phyloP scores from a whole-genome alignment of 1,139 yeast genomes.

The Waltiozyma solani region DNA sequence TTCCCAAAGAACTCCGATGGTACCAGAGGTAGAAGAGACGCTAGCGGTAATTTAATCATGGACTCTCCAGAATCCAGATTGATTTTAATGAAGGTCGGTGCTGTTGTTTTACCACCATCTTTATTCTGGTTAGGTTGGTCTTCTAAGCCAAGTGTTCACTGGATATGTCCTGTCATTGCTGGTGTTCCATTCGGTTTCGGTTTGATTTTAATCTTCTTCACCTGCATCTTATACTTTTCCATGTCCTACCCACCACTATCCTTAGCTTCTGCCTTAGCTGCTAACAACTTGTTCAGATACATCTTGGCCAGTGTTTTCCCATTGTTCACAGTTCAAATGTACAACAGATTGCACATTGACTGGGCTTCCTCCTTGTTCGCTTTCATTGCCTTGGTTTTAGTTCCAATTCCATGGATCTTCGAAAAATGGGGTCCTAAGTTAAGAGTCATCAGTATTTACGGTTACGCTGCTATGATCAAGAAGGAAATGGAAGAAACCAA shows the following conservation, averaged over 20 bases:
- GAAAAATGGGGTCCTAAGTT: slow-evolving; percentile 42
- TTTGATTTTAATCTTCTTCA: slow-evolving; percentile 60
- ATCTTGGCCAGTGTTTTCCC: slow-evolving; percentile 54
- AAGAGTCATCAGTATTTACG: slow-evolving; percentile 44
- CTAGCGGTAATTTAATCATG: slow-evolving; percentile 39
- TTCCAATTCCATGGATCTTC: slow-evolving; percentile 61
- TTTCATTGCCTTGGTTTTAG: slow-evolving; percentile 58
- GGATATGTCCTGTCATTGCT: slow-evolving; percentile 73
- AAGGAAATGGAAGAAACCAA: slow-evolving; percentile 22
- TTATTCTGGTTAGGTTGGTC: slow-evolving; percentile 85
- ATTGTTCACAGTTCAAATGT: slow-evolving; percentile 69
- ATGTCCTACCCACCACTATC: slow-evolving; percentile 65
- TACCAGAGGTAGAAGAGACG: slow-evolving; percentile 45
- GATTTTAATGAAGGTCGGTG: slow-evolving; percentile 43
- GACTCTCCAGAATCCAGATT: slow-evolving; percentile 35
- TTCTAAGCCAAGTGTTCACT: slow-evolving; percentile 49
- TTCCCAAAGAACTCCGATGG: slow-evolving; percentile 58
- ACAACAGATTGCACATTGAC: slow-evolving; percentile 49
- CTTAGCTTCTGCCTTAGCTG: slow-evolving; percentile 73
- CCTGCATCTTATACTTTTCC: slow-evolving; percentile 61
- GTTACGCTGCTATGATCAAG: slow-evolving; percentile 42
- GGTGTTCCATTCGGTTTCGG: slow-evolving; percentile 75
- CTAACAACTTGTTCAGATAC: slow-evolving; percentile 65
- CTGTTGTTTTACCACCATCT: slow-evolving; percentile 54
- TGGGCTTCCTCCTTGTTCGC: slow-evolving; percentile 79